Evolutionary conservation across 2,329 filamentous ascomycete species (phyloP).

Genomic region (Aspergillus alliaceus): DNA sequence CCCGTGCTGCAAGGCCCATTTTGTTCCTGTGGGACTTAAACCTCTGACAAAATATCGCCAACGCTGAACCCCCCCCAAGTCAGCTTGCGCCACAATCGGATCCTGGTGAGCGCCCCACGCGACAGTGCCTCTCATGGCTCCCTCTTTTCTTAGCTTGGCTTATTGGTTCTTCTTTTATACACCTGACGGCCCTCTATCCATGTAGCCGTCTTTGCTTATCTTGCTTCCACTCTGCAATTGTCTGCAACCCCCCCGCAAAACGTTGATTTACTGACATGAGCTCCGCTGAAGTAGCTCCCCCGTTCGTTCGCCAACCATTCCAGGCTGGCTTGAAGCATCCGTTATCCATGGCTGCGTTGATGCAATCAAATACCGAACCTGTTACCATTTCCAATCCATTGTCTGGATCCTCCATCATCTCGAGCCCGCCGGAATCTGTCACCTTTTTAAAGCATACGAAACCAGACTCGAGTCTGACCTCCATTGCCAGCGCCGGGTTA

Average conservation of each 20-base stretch:
- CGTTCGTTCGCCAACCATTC: slow-evolving; percentile 30
- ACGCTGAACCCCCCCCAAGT: slow-evolving; percentile 38
- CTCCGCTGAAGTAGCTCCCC: slow-evolving; percentile 30
- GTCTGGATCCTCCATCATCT: slow-evolving; percentile 29
- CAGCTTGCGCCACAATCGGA: slow-evolving; percentile 49
- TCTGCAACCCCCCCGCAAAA: background rate
- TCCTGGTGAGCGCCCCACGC: slow-evolving; percentile 41
- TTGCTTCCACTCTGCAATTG: background rate
- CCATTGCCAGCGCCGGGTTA: slow-evolving; percentile 44
- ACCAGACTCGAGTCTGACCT: slow-evolving; percentile 38
- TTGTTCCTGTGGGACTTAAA: slow-evolving; percentile 10
- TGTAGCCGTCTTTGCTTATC: background rate
- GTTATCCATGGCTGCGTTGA: slow-evolving; percentile 45
- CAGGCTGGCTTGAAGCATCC: slow-evolving; percentile 31
- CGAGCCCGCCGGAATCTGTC: slow-evolving; percentile 31
- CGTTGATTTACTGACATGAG: slow-evolving; percentile 35
- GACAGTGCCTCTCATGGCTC: slow-evolving; percentile 22
- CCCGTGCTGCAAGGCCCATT: slow-evolving; percentile 16
- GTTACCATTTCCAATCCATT: slow-evolving; percentile 39
- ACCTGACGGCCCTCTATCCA: slow-evolving; percentile 6
- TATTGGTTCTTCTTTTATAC: slow-evolving; percentile 10
- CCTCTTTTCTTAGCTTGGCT: background rate
- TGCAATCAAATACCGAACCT: slow-evolving; percentile 43
- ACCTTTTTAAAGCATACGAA: slow-evolving; percentile 38
- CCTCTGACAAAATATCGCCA: slow-evolving; percentile 23